A percentile compares a stretch with the other conserved stretches of the same genome.
These are phyloP conservation scores for Roridomyces roridus DNA, from an alignment of 768 basidiomycete genomes.

Conservation along the genomic window DNA sequence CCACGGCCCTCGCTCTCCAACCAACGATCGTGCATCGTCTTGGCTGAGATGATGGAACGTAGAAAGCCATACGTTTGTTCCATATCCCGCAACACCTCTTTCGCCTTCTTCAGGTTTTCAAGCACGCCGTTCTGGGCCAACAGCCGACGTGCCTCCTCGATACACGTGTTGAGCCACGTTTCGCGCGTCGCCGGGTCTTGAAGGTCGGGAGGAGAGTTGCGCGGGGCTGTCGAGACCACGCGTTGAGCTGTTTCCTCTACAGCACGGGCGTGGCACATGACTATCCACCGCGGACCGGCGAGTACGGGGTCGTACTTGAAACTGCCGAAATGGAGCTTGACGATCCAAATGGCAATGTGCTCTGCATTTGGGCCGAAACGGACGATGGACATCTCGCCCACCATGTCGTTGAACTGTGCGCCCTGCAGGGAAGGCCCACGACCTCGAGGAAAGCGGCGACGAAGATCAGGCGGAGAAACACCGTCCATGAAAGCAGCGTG, in stretches of 20 bases:
- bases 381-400: neutral
- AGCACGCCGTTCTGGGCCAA: neutral
- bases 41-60: neutral
- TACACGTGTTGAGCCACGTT: neutral
- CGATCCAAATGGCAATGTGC: neutral
- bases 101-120: neutral
- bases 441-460: neutral
- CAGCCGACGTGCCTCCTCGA: neutral
- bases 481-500: neutral
- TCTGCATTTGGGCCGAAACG: neutral
- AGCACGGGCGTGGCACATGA: neutral
- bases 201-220: neutral
- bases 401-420: neutral
- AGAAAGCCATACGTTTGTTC: neutral
- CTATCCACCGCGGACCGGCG: neutral
- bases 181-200: neutral
- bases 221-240: neutral
- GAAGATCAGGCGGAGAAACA: neutral
- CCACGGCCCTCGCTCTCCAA: too few relatives aligned
- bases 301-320: neutral
- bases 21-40: neutral
- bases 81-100: neutral
- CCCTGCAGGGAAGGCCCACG: neutral
- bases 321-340: neutral
- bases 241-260: neutral